phyloP scores from a whole-genome alignment of 176 grass and related monocot species.

The Raddia distichophylla region DNA sequence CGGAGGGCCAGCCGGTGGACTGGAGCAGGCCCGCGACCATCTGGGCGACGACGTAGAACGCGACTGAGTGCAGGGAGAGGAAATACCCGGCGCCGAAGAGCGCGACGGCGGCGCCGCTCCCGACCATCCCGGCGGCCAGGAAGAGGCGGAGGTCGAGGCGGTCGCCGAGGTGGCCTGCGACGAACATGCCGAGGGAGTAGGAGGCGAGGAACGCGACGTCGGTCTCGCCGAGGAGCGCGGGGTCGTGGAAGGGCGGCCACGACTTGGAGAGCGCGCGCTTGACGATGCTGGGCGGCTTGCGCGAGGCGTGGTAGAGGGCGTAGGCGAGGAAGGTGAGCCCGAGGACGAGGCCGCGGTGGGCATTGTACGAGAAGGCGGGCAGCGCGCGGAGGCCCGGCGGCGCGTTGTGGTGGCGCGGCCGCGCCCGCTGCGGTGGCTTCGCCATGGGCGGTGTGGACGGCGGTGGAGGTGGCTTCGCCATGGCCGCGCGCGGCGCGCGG shows the following conservation, averaged over 20 bases:
- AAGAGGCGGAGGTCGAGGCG: constrained; percentile 69
- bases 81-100: constrained; percentile 67
- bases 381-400: constrained; percentile 45
- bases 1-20: constrained; percentile 69
- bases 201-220: constrained; percentile 73
- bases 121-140: constrained; percentile 62
- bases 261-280: constrained; percentile 60
- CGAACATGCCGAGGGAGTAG: constrained; percentile 73
- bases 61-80: constrained; percentile 43
- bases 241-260: constrained; percentile 48
- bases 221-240: constrained; percentile 64
- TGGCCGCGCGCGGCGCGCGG: not conserved
- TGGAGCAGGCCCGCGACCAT: constrained; percentile 61
- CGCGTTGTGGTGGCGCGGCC: constrained; percentile 13
- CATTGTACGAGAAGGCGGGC: constrained; percentile 50
- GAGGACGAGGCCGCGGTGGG: constrained; percentile 63
- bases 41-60: constrained; percentile 59
- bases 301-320: constrained; percentile 71
- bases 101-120: constrained; percentile 49
- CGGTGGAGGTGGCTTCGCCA: constrained; percentile 33
- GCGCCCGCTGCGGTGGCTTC: constrained; percentile 26
- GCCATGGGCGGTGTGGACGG: constrained; percentile 30
- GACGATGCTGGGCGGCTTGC: constrained; percentile 73
- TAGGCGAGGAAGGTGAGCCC: constrained; percentile 73
- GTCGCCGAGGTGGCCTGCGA: constrained; percentile 68